Conservation (phyloP, 2,329 filamentous ascomycete genomes). For the Tolypocladium tropicale region DNA sequence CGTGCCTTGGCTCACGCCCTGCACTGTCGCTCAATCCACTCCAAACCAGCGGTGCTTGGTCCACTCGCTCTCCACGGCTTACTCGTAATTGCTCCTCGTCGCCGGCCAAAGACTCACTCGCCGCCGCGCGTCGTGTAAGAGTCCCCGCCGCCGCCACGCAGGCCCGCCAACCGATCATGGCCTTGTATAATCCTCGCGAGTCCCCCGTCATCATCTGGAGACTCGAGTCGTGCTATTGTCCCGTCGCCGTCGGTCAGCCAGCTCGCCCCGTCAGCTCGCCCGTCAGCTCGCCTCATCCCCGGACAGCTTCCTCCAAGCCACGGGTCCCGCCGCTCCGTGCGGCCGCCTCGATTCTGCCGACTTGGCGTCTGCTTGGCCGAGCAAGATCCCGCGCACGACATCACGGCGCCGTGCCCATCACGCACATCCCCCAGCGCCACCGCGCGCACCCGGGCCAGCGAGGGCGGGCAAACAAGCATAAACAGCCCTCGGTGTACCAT, state of each 20-base stretch:
- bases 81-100: too few relatives aligned
- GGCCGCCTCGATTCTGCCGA: neutral
- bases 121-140: neutral
- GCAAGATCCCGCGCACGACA: neutral
- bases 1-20: neutral
- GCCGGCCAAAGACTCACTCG: neutral
- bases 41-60: too few relatives aligned
- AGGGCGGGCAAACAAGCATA: neutral
- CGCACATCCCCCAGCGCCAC: neutral
- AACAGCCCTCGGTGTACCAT: neutral
- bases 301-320: neutral
- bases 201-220: too few relatives aligned
- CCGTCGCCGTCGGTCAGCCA: too few relatives aligned
- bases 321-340: neutral
- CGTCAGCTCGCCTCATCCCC: neutral
- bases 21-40: too few relatives aligned
- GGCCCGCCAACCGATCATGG: neutral
- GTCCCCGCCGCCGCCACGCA: neutral
- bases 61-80: too few relatives aligned
- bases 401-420: neutral
- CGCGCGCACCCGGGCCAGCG: neutral
- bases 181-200: too few relatives aligned
- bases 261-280: too few relatives aligned
- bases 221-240: too few relatives aligned
- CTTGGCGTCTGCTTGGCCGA: neutral